Conservation (phyloP, 2,329 filamentous ascomycete genomes). For the Colletotrichum nymphaeae region DNA sequence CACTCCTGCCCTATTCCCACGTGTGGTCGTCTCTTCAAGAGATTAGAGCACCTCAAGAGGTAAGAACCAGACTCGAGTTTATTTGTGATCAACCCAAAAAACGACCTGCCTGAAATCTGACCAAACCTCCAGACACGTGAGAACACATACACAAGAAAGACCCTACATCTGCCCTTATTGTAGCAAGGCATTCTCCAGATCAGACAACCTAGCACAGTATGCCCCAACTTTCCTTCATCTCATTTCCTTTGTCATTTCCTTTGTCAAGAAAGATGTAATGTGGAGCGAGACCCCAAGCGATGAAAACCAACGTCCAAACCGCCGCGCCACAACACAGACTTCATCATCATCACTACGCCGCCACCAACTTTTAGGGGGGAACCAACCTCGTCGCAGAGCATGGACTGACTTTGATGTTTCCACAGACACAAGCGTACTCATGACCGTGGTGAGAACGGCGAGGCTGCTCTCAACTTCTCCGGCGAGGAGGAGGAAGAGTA, state of each 20-base stretch:
- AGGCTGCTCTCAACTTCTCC: conserved; percentile 70
- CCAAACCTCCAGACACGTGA: conserved; percentile 83
- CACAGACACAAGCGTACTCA: conserved; percentile 86
- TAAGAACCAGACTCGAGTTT: conserved; percentile 68
- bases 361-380: conserved; percentile 30
- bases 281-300: conserved; percentile 52
- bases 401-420: conserved; percentile 55
- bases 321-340: conserved; percentile 46
- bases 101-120: conserved; percentile 58
- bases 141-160: conserved; percentile 98
- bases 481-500: conserved; percentile 89
- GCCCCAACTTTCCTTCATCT: conserved; percentile 54
- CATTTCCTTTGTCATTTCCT: conserved; percentile 46
- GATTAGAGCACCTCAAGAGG: conserved; percentile 98
- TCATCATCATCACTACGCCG: conserved; percentile 48
- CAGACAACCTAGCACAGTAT: conserved; percentile 99
- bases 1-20: conserved; percentile 99
- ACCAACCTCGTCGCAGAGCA: conserved; percentile 21
- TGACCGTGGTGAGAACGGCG: conserved; percentile 71
- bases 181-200: conserved; percentile 98
- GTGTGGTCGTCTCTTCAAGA: conserved; percentile 97
- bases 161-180: conserved; percentile 98
- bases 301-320: conserved; percentile 41
- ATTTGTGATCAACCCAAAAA: conserved; percentile 46
- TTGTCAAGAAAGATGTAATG: conserved; percentile 46